Conservation (phyloP, 139 green algal species). For the Zygnema cylindricum region DNA sequence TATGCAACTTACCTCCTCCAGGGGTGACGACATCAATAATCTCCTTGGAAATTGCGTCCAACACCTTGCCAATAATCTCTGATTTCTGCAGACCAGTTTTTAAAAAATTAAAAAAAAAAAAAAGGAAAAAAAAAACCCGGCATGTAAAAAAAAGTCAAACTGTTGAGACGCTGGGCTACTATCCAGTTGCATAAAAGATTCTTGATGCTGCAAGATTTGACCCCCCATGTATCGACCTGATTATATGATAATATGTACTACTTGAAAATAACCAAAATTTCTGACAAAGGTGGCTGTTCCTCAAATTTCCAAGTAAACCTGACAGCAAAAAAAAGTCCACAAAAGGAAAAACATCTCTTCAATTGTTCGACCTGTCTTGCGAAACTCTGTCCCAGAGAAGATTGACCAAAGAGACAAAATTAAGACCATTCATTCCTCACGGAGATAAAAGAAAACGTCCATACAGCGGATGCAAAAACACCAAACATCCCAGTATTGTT, state of each 20-base stretch:
- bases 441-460: no score
- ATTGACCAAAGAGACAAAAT: background rate
- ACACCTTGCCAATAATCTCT: constrained; percentile 59
- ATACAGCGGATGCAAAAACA: constrained; percentile 74
- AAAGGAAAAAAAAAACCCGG: constrained; percentile 4
- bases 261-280: no score
- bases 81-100: background rate
- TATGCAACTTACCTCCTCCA: background rate
- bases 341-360: no score
- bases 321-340: no score
- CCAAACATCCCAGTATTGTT: constrained; percentile 88
- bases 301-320: no score
- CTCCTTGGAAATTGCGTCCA: background rate
- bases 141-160: no score
- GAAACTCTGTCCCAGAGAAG: background rate
- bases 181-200: no score
- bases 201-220: no score
- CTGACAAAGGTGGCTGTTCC: no score
- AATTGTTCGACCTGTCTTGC: background rate
- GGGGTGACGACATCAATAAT: constrained; percentile 16
- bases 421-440: background rate
- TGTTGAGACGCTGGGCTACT: no score
- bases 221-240: no score
- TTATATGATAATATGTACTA: no score
- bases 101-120: background rate